Evolutionary conservation across 169 alveolate genomes (phyloP), one percentile per base, ranked within the genome.

Genomic region (Cryptosporidium parvum): DNA sequence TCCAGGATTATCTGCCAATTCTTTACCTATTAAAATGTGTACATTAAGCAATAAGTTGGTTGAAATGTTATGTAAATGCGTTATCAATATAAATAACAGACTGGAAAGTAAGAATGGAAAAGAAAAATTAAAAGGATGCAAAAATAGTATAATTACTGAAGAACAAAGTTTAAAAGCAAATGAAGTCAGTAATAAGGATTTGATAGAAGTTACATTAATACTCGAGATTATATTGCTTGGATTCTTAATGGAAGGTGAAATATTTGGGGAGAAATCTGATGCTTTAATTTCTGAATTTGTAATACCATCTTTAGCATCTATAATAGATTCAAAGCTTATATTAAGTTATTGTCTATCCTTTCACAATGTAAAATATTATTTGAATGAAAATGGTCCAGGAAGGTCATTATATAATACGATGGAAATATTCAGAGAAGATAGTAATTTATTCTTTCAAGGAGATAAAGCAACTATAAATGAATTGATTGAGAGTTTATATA

Each of bases 351-450:
- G 89, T 4, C 16, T 80, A 26, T 62, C 65, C 16, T 62, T 61
- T 44, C 89, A 80, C 23, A 80, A 80, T 62, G 89, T 65, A 42
- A 80, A 48, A 10, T 80, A 80, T 31, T 80, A 80, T 80, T 48
- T 37, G 23, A 44, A 61, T 44, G 48, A 65, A 26, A 31, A 26
- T 14, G 70, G 62, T 18, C 69, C 89, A n/a, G 68, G 75, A 9
- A 42, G n/a, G 12, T 59, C 75, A 10, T 26, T 37, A 1, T 33
- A 2, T 23, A 2, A n/a, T 33, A 80, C 59, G 0, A 44, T 62
- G 42, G 45, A 62, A 39, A 9, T 59, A 26, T 44, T 80, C 26
- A 80, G 44, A 14, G 69, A 80, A 31, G 75, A 80, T 80, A 80
- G 16, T 37, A 80, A 80, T 39, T 31, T 80, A 45, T 80, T 80